Evolutionary conservation across 1,284 basidiomycete genomes (phyloP).

Genomic region (Microbotryum lychnidis-dioicae): DNA sequence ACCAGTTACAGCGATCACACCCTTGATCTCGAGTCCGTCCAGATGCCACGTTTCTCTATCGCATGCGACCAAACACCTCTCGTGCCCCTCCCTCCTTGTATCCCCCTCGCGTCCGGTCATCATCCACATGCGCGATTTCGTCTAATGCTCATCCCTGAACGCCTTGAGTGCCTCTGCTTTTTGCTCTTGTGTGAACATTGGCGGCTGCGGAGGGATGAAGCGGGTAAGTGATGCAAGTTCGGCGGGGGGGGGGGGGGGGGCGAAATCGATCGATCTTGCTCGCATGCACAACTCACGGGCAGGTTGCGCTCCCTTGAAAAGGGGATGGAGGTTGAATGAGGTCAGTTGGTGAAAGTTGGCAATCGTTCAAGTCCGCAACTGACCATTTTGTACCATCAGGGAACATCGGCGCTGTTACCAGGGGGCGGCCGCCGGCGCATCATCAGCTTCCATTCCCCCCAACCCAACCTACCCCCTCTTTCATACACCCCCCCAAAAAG

Average conservation of each 20-base stretch:
- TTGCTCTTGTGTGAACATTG: slow-evolving; percentile 33
- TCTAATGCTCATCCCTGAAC: neutral
- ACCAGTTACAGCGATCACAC: too few species aligned
- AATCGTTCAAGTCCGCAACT: neutral
- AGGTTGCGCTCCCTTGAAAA: slow-evolving; percentile 35
- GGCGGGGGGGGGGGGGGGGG: neutral
- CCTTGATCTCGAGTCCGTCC: too few species aligned
- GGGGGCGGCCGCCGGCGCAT: neutral
- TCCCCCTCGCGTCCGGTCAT: neutral
- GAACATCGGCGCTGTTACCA: slow-evolving; percentile 29
- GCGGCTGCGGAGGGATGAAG: slow-evolving; percentile 12
- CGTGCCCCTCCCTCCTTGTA: too few species aligned
- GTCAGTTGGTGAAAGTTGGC: too few species aligned
- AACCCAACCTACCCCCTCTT: neutral
- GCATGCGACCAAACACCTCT: too few species aligned
- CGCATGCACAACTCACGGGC: slow-evolving; percentile 18
- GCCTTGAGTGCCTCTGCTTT: slow-evolving; percentile 32
- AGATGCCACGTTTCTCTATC: too few species aligned
- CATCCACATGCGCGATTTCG: neutral
- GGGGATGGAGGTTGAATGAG: too few species aligned
- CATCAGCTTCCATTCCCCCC: neutral
- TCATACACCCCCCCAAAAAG: too few species aligned
- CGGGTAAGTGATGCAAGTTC: neutral
- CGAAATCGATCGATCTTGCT: neutral
- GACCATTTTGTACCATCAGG: slow-evolving; percentile 36